phyloP scores from a whole-genome alignment of 2,329 filamentous ascomycete genomes.

The Fonsecaea nubica region DNA sequence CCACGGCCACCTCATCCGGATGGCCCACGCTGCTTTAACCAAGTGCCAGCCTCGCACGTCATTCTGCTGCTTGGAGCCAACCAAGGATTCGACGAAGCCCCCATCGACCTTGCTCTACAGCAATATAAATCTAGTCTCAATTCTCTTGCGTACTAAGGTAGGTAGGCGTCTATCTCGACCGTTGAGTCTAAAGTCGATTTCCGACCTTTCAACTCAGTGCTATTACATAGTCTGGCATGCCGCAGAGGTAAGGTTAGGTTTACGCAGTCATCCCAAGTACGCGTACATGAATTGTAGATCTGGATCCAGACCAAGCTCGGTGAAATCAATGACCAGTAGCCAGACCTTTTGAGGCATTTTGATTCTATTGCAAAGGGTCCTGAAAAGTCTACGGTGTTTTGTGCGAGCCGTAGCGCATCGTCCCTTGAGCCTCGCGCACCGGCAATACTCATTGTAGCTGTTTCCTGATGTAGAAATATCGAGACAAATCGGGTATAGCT shows the following conservation, averaged over 20 bases:
- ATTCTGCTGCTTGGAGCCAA: no score
- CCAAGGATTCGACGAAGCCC: no score
- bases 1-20: constrained; percentile 2
- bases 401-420: not conserved
- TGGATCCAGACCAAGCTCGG: no score
- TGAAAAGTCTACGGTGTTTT: not conserved
- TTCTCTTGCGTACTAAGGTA: not conserved
- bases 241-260: no score
- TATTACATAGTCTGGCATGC: no score
- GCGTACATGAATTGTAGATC: no score
- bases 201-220: no score
- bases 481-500: constrained; percentile 3
- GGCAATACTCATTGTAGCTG: not conserved
- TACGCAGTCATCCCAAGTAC: no score
- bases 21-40: not conserved
- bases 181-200: no score
- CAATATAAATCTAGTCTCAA: no score
- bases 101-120: no score
- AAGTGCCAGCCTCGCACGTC: constrained; percentile 5
- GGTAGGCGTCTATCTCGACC: no score
- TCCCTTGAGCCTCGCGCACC: not conserved
- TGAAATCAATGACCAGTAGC: not conserved
- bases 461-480: constrained; percentile 7
- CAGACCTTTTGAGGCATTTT: not conserved
- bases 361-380: not conserved